Evolutionary conservation across 257 asterid species (phyloP).

Genomic region (Fraxinus anomala): DNA sequence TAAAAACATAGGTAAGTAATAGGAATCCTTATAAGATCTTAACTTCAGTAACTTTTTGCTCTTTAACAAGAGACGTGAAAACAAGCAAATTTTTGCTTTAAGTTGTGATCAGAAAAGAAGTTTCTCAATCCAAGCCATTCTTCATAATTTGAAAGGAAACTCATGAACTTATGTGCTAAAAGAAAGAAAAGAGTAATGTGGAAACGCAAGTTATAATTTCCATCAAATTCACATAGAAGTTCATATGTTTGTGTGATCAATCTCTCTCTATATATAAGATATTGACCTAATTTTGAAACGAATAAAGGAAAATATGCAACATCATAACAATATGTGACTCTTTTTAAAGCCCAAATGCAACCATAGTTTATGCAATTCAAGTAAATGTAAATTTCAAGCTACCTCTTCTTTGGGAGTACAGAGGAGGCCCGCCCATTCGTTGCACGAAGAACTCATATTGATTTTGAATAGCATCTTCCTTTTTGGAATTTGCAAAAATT

Average conservation of each 20-base stretch:
- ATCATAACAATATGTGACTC: not conserved
- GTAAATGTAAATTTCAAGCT: not conserved
- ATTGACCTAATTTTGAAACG: not conserved
- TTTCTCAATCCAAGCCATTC: not conserved
- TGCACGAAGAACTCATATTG: constrained; percentile 93
- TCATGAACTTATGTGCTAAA: not conserved
- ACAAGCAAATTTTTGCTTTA: not conserved
- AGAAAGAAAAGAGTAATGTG: not conserved
- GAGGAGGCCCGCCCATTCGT: constrained; percentile 97
- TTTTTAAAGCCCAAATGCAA: not conserved
- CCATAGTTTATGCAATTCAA: not conserved
- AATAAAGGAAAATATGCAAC: constrained; percentile 1
- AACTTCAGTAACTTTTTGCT: not conserved
- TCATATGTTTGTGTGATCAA: not conserved
- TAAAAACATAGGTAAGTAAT: not conserved
- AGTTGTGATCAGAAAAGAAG: not conserved
- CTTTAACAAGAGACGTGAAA: not conserved
- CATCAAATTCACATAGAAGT: not conserved
- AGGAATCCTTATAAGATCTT: not conserved
- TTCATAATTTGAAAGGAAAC: not conserved
- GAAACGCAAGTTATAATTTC: not conserved
- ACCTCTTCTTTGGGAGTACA: constrained; percentile 88
- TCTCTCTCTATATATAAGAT: not conserved
- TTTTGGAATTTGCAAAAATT: constrained; percentile 73
- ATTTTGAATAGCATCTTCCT: constrained; percentile 95